Evolutionary conservation across 106 monocot genomes (phyloP), one percentile per base, ranked within the genome.

Genomic region (Vanilla planifolia): DNA sequence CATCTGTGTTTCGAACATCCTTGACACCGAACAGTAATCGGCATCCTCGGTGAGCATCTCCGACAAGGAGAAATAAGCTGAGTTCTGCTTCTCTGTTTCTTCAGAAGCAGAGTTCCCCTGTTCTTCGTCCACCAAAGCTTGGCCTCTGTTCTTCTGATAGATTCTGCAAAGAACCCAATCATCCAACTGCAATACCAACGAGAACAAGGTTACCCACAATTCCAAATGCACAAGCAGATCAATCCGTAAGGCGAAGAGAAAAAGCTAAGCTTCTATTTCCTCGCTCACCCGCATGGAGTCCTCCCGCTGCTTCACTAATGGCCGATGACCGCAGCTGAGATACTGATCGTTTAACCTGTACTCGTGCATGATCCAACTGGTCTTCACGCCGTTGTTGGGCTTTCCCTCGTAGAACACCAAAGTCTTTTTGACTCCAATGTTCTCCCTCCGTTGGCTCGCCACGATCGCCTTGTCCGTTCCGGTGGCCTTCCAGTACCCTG

Each of bases 311-410:
- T 61, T 63, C 41, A 7, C 11, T 7, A 0, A 36, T 25, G 47
- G 64, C 53, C 32, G 27, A 41, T 41, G 40, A 5, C 13, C n/a
- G 9, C 30, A 11, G 44, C 34, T 55, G 16, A 24, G 55, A 0
- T 43, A 14, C n/a, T 64, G 57, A 2, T 36, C 57, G 15, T 27
- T 1, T 1, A 88, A 82, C 17, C 87, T 75, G 64, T 88, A 88
- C 66, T 88, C 87, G 32, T 88, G 87, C 87, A 88, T 88, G 70
- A 88, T 82, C 87, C 87, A 88, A 26, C 79, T 73, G 7, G 82
- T 73, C 76, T 88, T 88, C 27, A 65, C 19, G 5, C 72, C 72
- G 11, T 26, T 58, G 8, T 64, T 64, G 0, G 72, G 72, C 23
- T 44, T 72, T 17, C 72, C 72, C 64, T 48, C 47, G 72, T 72